Evolutionary conservation across 805 yeast genomes (phyloP), one percentile per base, ranked within the genome.

Genomic region (Suhomyces faveliae): DNA sequence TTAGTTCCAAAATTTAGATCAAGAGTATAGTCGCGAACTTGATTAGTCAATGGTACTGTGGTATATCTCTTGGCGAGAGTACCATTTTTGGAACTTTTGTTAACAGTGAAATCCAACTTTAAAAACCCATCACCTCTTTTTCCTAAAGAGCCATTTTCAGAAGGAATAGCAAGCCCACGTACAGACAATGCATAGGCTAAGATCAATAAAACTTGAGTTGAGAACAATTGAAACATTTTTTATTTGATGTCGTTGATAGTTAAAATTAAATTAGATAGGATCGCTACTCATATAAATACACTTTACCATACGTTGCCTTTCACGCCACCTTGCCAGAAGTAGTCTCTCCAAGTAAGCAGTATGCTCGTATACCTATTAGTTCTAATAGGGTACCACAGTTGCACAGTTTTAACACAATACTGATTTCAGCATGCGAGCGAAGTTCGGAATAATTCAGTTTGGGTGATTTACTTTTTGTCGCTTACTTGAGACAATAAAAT

Each of bases 1-100:
- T 48, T 15, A 22, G 51, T 43, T 13, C 56, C 57, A 22, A 52
- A 11, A 5, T 21, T 11, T 20, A 51, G 40, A 19, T 17, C 13
- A 7, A 45, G 38, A n/a, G 43, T 24, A 42, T 51, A 51, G 40
- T 43, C 39, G 17, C 3, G 1, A 5, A 11, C 7, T 12, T 17
- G 23, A 42, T 47, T 44, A 5, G 30, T 24, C 46, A 50, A 44
- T 3, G 43, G 35, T n/a, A 12, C 12, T 25, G 27, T 29, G 3
- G 19, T 5, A 12, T 12, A 10, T 8, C 13, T 12, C 17, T 22
- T 12, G 8, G 41, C 12, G 9, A 17, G n/a, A 8, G 10, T 6
- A 17, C 7, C 15, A n/a, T 21, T 37, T 12, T 4, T 17, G 4
- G 12, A 17, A 9, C 29, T 20, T 11, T n/a, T 41, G 27, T 25